A percentile compares a stretch with the other conserved stretches of the same genome.
Evolutionary conservation across 2,329 filamentous ascomycete species (phyloP).

Genomic region (Penicillium sp.): DNA sequence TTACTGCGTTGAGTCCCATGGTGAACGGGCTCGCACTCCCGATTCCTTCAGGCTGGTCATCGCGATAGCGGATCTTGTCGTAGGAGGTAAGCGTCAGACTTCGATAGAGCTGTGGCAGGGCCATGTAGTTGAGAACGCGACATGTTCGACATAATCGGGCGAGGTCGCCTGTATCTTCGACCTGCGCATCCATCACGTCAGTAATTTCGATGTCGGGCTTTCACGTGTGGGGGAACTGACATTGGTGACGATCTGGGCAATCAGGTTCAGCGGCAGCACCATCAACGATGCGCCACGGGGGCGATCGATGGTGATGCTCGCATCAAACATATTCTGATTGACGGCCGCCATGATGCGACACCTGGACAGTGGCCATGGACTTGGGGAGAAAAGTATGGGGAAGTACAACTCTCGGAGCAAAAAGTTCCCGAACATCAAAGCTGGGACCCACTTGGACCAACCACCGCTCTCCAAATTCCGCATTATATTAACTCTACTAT

Average conservation of each 20-base stretch:
- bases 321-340: conserved; percentile 45
- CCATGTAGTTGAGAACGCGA: conserved; percentile 65
- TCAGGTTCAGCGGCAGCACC: conserved; percentile 58
- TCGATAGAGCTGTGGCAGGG: conserved; percentile 61
- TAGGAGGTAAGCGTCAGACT: conserved; percentile 59
- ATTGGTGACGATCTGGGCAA: conserved; percentile 58
- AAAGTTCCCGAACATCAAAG: conserved; percentile 17
- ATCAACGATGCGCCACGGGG: conserved; percentile 35
- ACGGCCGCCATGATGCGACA: conserved; percentile 44
- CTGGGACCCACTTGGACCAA: conserved; percentile 13
- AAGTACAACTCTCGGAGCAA: conserved; percentile 15
- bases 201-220: conserved; percentile 1
- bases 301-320: conserved; percentile 31
- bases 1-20: conserved; percentile 63
- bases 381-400: conserved; percentile 9
- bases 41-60: conserved; percentile 60
- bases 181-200: conserved; percentile 37
- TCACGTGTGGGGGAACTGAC: conserved; percentile 36
- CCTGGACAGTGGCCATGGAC: conserved; percentile 27
- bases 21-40: conserved; percentile 64
- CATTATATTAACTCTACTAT: too few relatives aligned
- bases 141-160: conserved; percentile 62
- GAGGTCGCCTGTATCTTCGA: conserved; percentile 60
- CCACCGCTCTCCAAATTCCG: neutral
- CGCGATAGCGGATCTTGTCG: conserved; percentile 58